Evolutionary conservation across 257 asterid genomes (phyloP).

Genomic region (Solanum neorickii): DNA sequence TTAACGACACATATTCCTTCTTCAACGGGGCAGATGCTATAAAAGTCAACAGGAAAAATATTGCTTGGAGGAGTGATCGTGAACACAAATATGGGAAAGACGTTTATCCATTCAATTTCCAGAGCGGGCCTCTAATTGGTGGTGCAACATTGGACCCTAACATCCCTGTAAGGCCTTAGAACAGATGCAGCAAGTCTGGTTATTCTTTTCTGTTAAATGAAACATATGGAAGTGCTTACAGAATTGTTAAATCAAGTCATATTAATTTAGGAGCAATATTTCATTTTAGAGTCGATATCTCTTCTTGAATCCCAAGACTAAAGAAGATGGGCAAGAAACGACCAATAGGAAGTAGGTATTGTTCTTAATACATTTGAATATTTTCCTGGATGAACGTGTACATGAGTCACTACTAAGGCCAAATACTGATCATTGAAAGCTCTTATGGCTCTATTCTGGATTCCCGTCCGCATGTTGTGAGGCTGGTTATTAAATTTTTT

Average conservation of each 20-base stretch:
- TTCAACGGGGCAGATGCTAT: conserved; percentile 39
- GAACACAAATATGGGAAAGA: conserved; percentile 67
- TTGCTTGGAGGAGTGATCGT: conserved; percentile 79
- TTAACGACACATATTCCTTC: conserved; percentile 61
- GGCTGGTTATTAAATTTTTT: neutral
- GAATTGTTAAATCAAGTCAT: neutral
- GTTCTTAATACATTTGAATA: neutral
- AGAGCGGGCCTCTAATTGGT: conserved; percentile 59
- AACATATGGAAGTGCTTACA: neutral
- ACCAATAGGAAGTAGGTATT: neutral
- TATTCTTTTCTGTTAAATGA: neutral
- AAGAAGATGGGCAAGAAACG: neutral
- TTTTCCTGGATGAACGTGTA: neutral
- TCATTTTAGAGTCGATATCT: neutral
- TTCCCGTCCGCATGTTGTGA: neutral
- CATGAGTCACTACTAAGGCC: neutral
- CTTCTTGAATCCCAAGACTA: neutral
- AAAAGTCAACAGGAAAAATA: conserved; percentile 45
- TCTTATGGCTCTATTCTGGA: neutral
- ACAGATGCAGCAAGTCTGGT: neutral
- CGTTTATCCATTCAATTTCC: conserved; percentile 65
- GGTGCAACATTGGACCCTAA: conserved; percentile 57
- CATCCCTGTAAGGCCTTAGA: conserved; percentile 47
- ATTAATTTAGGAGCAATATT: neutral
- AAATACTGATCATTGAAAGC: neutral